These are phyloP conservation scores for Geranium incanum DNA, from an alignment of 441 rosid species.

Conservation along the genomic window DNA sequence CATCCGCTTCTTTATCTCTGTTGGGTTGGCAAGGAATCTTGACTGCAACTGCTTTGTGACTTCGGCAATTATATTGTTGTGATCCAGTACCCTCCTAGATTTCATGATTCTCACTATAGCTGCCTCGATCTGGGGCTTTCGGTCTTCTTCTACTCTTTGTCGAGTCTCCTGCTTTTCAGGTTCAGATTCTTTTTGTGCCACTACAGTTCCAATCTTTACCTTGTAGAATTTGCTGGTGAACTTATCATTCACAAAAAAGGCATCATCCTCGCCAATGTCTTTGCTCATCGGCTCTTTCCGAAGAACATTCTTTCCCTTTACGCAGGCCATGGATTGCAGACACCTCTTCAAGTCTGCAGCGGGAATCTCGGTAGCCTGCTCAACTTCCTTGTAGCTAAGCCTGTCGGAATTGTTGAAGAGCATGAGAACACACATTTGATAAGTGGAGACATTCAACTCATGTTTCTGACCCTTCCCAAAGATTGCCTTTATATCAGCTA, in stretches of 20 bases:
- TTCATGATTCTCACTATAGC: constrained; percentile 32
- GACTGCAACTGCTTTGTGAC: no score
- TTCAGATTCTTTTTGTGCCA: no score
- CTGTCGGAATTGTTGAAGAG: constrained; percentile 72
- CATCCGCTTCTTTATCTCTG: constrained; percentile 86
- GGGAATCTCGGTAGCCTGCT: constrained; percentile 81
- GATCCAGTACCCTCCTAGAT: no score
- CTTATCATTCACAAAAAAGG: no score
- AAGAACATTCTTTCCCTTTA: constrained; percentile 77
- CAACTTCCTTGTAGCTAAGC: constrained; percentile 81
- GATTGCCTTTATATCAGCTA: constrained; percentile 76
- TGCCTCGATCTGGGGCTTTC: constrained; percentile 96
- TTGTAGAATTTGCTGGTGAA: no score
- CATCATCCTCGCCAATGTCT: no score
- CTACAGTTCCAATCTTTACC: no score
- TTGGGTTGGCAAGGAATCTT: constrained; percentile 36
- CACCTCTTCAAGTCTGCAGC: constrained; percentile 79
- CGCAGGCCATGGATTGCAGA: constrained; percentile 87
- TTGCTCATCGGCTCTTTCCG: constrained; percentile 82
- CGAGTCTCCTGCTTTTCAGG: constrained; percentile 60
- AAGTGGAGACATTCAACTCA: constrained; percentile 88
- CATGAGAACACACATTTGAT: constrained; percentile 91
- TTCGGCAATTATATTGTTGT: no score
- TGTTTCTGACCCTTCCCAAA: constrained; percentile 95
- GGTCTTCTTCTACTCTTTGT: constrained; percentile 92